phyloP scores from a whole-genome alignment of 106 monocot species.

The Dioscorea dumetorum region DNA sequence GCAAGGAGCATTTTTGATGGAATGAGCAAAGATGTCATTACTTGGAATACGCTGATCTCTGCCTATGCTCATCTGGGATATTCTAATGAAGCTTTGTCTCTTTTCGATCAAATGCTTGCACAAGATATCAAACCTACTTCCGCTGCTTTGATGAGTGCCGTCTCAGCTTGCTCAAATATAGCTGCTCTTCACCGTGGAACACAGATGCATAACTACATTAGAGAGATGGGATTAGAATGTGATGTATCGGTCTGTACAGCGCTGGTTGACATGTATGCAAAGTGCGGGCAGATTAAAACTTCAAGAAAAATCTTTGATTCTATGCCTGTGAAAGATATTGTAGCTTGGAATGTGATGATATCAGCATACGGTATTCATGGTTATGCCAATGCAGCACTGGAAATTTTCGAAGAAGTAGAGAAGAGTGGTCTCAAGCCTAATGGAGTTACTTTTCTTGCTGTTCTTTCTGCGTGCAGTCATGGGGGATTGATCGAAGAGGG shows the following conservation, averaged over 20 bases:
- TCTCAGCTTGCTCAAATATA: slow-evolving; percentile 66
- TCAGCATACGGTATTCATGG: slow-evolving; percentile 74
- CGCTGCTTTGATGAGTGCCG: slow-evolving; percentile 37
- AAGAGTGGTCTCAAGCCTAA: slow-evolving; percentile 36
- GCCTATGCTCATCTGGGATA: slow-evolving; percentile 32
- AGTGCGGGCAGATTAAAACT: slow-evolving; percentile 61
- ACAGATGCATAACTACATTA: slow-evolving; percentile 44
- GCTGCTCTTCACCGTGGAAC: slow-evolving; percentile 48
- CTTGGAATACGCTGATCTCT: slow-evolving; percentile 64
- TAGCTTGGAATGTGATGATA: slow-evolving; percentile 87
- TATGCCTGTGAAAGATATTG: slow-evolving; percentile 54
- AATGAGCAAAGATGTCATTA: slow-evolving; percentile 38
- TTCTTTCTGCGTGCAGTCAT: slow-evolving; percentile 71
- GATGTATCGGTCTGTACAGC: slow-evolving; percentile 42
- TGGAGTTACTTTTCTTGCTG: slow-evolving; percentile 62
- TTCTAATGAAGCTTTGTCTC: slow-evolving; percentile 36
- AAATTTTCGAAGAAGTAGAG: slow-evolving; percentile 49
- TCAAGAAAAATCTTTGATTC: slow-evolving; percentile 65
- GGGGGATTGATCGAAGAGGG: slow-evolving; percentile 63
- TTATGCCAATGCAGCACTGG: slow-evolving; percentile 43
- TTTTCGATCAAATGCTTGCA: slow-evolving; percentile 61
- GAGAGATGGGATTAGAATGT: slow-evolving; percentile 30
- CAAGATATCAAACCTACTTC: slow-evolving; percentile 40
- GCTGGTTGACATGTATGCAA: slow-evolving; percentile 80
- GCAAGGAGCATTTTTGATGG: slow-evolving; percentile 41